Percentiles rank a stretch among this genome's conserved stretches.
These are phyloP conservation scores for Alternaria consortialis DNA, from an alignment of 2,329 filamentous ascomycete species.

Conservation along the genomic window DNA sequence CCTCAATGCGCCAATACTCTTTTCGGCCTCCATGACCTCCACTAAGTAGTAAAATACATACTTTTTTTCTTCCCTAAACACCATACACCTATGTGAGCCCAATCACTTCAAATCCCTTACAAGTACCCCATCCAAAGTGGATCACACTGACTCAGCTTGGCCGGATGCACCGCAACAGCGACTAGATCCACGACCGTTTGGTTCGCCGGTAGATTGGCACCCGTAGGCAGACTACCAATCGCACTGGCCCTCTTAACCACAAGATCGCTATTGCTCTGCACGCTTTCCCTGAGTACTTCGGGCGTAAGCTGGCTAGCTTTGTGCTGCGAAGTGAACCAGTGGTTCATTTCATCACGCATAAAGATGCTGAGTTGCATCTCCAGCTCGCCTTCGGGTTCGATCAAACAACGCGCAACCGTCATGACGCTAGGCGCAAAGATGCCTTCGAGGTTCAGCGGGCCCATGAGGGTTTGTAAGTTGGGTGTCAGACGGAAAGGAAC, in stretches of 20 bases:
- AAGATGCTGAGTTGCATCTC: slow-evolving; percentile 94
- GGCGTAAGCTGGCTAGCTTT: slow-evolving; percentile 64
- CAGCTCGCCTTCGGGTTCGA: slow-evolving; percentile 82
- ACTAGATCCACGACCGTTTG: slow-evolving; percentile 97
- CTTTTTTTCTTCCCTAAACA: neutral
- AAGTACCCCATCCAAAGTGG: slow-evolving; percentile 98
- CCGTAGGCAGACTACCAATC: slow-evolving; percentile 78
- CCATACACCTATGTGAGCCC: neutral
- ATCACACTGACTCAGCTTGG: slow-evolving; percentile 87
- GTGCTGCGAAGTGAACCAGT: slow-evolving; percentile 89
- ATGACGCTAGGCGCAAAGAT: slow-evolving; percentile 96
- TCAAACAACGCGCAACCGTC: slow-evolving; percentile 93
- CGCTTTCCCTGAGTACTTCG: slow-evolving; percentile 77
- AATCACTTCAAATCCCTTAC: slow-evolving; percentile 53
- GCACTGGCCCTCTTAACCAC: slow-evolving; percentile 91
- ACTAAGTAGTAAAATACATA: neutral
- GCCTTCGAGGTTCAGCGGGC: slow-evolving; percentile 92
- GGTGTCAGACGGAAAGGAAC: slow-evolving; percentile 97
- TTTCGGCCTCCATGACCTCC: neutral
- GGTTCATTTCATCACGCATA: slow-evolving; percentile 96
- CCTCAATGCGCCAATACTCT: neutral
- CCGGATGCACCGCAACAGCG: slow-evolving; percentile 89
- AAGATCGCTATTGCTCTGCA: slow-evolving; percentile 85
- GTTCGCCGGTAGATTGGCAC: slow-evolving; percentile 84
- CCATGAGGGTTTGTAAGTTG: slow-evolving; percentile 95